Evolutionary conservation across 345 rosid species (phyloP).

Genomic region (Ceriops tagal): DNA sequence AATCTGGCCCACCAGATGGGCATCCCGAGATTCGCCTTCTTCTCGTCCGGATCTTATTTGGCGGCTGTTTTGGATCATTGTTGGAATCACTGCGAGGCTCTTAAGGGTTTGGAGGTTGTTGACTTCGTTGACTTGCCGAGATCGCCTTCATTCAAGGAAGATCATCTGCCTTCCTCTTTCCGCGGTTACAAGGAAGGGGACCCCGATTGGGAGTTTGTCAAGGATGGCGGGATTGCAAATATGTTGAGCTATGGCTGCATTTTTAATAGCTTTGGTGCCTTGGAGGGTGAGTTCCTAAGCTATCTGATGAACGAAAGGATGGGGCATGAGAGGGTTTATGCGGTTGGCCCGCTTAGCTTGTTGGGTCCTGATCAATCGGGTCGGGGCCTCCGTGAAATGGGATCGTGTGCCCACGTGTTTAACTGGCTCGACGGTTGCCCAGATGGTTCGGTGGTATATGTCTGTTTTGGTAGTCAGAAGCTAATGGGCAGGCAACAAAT

Average conservation of each 20-base stretch:
- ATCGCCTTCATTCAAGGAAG: conserved; percentile 39
- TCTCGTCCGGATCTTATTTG: conserved; percentile 36
- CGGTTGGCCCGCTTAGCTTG: conserved; percentile 53
- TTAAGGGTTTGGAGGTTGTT: conserved; percentile 21
- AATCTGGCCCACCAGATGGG: conserved; percentile 37
- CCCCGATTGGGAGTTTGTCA: conserved; percentile 34
- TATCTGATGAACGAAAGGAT: conserved; percentile 27
- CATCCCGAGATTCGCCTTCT: conserved; percentile 50
- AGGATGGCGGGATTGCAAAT: conserved; percentile 33
- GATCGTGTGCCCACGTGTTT: conserved; percentile 11
- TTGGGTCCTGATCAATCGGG: conserved; percentile 23
- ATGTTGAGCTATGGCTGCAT: conserved; percentile 40
- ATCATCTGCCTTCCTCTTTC: conserved; percentile 48
- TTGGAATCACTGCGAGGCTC: conserved; percentile 26
- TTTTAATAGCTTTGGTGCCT: conserved; percentile 41
- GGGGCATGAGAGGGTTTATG: conserved; percentile 48
- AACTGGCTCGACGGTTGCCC: conserved; percentile 58
- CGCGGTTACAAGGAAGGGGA: conserved; percentile 23
- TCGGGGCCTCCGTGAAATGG: conserved; percentile 1
- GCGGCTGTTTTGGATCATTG: conserved; percentile 24
- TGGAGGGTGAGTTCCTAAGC: conserved; percentile 42
- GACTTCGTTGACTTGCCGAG: conserved; percentile 44
- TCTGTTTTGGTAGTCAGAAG: conserved; percentile 67
- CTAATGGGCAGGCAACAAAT: conserved; percentile 36
- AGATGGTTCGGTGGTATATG: conserved; percentile 49